These are phyloP conservation scores for Hepatocystis sp. DNA, from an alignment of 169 alveolate species.

Conservation along the genomic window DNA sequence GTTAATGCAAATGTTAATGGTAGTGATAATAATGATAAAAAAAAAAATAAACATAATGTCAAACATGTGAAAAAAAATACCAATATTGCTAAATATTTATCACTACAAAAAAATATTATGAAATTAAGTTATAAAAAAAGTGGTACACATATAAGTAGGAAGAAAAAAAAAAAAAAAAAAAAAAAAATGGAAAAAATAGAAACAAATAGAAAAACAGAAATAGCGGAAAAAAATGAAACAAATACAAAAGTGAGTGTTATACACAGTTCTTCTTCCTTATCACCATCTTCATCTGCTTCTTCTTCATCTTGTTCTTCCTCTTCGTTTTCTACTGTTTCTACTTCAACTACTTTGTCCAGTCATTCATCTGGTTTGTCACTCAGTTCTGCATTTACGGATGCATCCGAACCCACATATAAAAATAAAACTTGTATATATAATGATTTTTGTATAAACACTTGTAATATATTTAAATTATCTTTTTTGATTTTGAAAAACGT, in stretches of 20 bases:
- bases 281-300: too few species aligned
- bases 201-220: too few species aligned
- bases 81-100: constrained; percentile 56
- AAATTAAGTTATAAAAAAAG: constrained; percentile 65
- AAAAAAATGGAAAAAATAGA: constrained; percentile 38
- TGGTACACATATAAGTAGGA: too few species aligned
- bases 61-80: constrained; percentile 12
- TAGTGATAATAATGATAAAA: constrained; percentile 7
- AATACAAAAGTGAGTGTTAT: too few species aligned
- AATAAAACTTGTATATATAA: constrained; percentile 3
- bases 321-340: too few species aligned
- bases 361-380: too few species aligned
- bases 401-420: constrained; percentile 21
- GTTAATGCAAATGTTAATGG: too few species aligned
- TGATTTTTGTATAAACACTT: constrained; percentile 58
- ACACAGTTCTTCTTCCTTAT: too few species aligned
- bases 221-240: too few species aligned
- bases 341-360: too few species aligned
- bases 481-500: constrained; percentile 59
- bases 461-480: constrained; percentile 51
- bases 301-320: too few species aligned
- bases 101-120: constrained; percentile 66
- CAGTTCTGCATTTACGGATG: too few species aligned
- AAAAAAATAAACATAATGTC: not conserved
- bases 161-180: constrained; percentile 55